Base-by-base conservation (phyloP, 2,329 filamentous ascomycete genomes). In the Metarhizium anisopliae region DNA sequence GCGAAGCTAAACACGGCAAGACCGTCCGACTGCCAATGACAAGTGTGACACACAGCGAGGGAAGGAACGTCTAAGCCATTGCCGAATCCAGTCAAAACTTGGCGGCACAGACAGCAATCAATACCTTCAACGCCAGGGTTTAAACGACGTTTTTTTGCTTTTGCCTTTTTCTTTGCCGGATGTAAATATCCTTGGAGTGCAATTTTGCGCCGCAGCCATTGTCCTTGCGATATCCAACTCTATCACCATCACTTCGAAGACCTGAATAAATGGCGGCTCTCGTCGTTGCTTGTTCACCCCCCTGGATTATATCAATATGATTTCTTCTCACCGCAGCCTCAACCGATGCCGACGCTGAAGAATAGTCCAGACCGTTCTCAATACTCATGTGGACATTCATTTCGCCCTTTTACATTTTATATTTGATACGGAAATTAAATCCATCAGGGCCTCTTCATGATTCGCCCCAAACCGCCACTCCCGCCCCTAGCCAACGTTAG, bases 381-480 rank as follows among this genome's bases (percentile, higher is more conserved):
- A 40, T 16, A 13, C 25, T 25, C 25, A 40, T 35, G 18, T 29
- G 29, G 25, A 35, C 11, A 32, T 32, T 4, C 25, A 29, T 35
- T 35, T 11, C 16, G 47, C 47, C 47, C 20, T 18, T 14, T 20
- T 49, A 25, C 25, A 25, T 25, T 25, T 25, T 25, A 25, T 25
- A 35, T 11, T 35, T 7, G 32, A 35, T 8, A 8, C 32, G 32
- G 32, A 11, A 35, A 35, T 35, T 35, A 8, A 35, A 35, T 11
- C 32, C 1, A 35, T 35, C 32, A 35, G 10, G 32, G 32, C 3
- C 6, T 35, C 43, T 52, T 30, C 51, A 30, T 29, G 18, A 13
- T 32, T 52, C 51, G 51, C 36, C 32, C 51, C 36, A 43, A 52
- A 52, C 51, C 51, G 51, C 51, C 51, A 52, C 51, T 52, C 51